Base-by-base conservation (phyloP, 129 eudicot species). In the Arctium minus region DNA sequence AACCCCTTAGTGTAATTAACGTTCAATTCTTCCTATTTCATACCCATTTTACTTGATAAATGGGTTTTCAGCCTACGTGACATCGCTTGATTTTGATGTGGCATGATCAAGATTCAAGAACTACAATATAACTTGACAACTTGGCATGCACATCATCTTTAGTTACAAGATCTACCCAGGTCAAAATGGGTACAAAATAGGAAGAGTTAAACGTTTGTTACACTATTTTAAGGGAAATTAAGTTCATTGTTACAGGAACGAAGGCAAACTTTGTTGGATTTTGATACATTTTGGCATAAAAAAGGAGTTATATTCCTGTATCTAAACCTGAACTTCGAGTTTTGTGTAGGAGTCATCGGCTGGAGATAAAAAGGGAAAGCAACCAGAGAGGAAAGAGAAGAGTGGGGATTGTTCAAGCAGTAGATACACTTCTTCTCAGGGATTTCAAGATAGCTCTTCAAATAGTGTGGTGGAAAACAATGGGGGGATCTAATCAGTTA, bases 391-490 rank as follows among this genome's bases (percentile, higher is more conserved):
- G 80, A 75, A 56, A 38, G 80, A 78, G 70, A 82, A 17, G 15
- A 70, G 27, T 46, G 79, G 80, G 71, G 86, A 53, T 44, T 76
- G 82, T 72, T 89, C 89, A 37, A 87, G 86, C 75, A 87, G 82
- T 72, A 62, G 83, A 69, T 79, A 50, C 50, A 84, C 79, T 35
- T 84, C 88, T 18, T 86, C 89, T 29, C 84, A 32, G 30, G 88
- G 86, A 3, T 80, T 79, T 31, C 81, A 69, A 36, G 75, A 84
- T 32, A 85, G 83, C 48, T 77, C 84, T 73, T 87, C 87, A 10
- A 79, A 77, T 70, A 87, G 86, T 78, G 79, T 73, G 65, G 87
- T 75, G 33, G 83, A 74, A 70, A 80, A 77, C 79, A 72, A 76
- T 36, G 70, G 70, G 22, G 22, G 75, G 71, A 74, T 36, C 48